Conservation (phyloP, 2,329 filamentous ascomycete genomes). For the Xylariaceae sp. region DNA sequence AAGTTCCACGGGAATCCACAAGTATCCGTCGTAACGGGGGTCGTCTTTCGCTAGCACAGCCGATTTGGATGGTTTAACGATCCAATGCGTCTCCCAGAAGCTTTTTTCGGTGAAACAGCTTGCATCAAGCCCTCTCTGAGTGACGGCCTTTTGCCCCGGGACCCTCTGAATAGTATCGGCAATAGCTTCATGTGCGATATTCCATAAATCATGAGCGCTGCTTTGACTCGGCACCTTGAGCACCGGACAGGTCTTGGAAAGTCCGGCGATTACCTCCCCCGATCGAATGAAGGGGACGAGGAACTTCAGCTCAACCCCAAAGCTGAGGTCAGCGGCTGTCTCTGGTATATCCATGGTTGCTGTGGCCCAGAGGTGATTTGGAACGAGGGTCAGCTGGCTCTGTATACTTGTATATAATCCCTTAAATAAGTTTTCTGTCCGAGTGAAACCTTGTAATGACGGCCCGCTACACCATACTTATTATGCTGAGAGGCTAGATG, state of each 20-base stretch:
- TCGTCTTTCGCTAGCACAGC: constrained; percentile 27
- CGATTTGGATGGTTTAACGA: constrained; percentile 38
- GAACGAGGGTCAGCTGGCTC: neutral
- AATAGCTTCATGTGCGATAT: constrained; percentile 7
- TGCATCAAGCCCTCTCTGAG: constrained; percentile 21
- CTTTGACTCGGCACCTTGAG: constrained; percentile 1
- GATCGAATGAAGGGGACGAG: constrained; percentile 21
- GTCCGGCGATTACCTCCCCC: constrained; percentile 3
- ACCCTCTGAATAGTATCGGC: constrained; percentile 18
- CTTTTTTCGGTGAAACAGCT: constrained; percentile 22
- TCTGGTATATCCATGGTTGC: constrained; percentile 4
- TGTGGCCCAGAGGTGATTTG: neutral
- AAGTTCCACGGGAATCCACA: constrained; percentile 33
- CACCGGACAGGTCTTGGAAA: constrained; percentile 4
- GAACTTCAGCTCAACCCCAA: constrained; percentile 32
- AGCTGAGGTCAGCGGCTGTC: constrained; percentile 24
- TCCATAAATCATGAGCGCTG: neutral
- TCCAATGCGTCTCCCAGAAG: constrained; percentile 34
- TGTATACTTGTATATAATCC: too few species aligned
- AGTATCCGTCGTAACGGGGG: constrained; percentile 18
- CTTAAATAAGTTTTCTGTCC: too few species aligned
- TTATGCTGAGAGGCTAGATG: neutral
- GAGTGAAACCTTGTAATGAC: too few species aligned
- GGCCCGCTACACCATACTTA: neutral
- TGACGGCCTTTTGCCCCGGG: constrained; percentile 22